A percentile compares a stretch with the other conserved stretches of the same genome.
Conservation (phyloP, 2,329 filamentous ascomycete genomes). For the Lecanicillium sp. region DNA sequence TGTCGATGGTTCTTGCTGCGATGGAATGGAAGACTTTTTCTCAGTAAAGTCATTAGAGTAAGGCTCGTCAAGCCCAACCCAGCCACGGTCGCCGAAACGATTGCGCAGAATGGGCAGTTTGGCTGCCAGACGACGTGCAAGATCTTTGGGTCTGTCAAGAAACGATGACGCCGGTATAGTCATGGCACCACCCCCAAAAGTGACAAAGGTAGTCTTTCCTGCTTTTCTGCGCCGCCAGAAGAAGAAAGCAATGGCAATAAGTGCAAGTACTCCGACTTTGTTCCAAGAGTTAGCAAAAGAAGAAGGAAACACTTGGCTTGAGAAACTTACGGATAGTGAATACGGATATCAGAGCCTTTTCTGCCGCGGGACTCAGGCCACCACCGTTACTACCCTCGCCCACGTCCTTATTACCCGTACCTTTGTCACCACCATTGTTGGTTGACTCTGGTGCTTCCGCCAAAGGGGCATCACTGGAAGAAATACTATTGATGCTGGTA, state of each 20-base stretch:
- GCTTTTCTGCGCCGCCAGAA: constrained; percentile 4
- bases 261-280: constrained; percentile 2
- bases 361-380: constrained; percentile 1
- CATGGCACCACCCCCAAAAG: background rate
- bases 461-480: background rate
- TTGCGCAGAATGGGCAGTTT: constrained; percentile 3
- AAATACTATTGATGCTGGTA: constrained; percentile 1
- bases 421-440: background rate
- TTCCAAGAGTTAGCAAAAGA: background rate
- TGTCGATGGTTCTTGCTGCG: background rate
- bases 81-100: constrained; percentile 1
- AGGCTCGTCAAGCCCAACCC: constrained; percentile 2
- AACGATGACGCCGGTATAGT: background rate
- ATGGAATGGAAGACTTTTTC: background rate
- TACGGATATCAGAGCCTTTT: constrained; percentile 3
- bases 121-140: background rate
- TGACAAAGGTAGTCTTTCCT: background rate
- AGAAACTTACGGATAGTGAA: constrained; percentile 4
- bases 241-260: constrained; percentile 1
- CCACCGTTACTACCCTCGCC: background rate
- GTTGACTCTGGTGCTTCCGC: background rate
- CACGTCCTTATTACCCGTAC: background rate
- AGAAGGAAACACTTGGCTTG: background rate
- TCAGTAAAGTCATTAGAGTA: background rate
- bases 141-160: background rate